Conservation (phyloP, 2,329 filamentous ascomycete genomes). For the Claviceps digitariae region DNA sequence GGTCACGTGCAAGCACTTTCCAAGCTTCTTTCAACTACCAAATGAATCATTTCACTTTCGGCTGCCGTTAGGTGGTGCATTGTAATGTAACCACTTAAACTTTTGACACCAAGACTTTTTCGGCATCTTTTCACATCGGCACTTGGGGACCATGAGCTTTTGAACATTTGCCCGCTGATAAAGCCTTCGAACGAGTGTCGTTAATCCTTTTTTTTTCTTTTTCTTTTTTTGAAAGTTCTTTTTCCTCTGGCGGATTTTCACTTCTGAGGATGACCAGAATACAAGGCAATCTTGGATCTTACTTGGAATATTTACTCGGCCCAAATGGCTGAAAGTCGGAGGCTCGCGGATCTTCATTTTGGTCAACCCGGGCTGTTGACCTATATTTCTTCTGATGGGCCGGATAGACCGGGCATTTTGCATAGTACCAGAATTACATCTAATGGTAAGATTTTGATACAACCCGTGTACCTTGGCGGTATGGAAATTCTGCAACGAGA, state of each 20-base stretch:
- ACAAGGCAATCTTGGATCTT: constrained; percentile 12
- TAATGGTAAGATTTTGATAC: constrained; percentile 11
- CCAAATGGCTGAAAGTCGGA: constrained; percentile 25
- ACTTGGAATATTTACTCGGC: constrained; percentile 18
- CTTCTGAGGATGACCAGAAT: constrained; percentile 8
- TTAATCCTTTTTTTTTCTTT: neutral
- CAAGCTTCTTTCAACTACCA: neutral
- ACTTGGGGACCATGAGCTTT: neutral
- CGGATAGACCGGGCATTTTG: constrained; percentile 15
- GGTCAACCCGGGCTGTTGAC: constrained; percentile 21
- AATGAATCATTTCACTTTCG: neutral
- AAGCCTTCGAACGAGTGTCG: neutral
- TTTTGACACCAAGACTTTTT: neutral
- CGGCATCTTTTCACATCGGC: neutral
- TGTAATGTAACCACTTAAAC: neutral
- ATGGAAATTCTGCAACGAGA: neutral
- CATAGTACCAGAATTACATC: constrained; percentile 18
- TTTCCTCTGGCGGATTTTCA: no score
- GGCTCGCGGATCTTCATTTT: constrained; percentile 18
- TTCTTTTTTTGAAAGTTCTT: neutral
- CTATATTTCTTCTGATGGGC: constrained; percentile 16
- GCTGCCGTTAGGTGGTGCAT: neutral
- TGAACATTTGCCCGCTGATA: neutral
- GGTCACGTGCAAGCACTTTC: constrained; percentile 10
- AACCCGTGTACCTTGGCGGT: neutral